Percentiles rank a stretch among this genome's conserved stretches.
Conservation (phyloP, 495 filamentous ascomycete species). For the Darksidea phi region DNA sequence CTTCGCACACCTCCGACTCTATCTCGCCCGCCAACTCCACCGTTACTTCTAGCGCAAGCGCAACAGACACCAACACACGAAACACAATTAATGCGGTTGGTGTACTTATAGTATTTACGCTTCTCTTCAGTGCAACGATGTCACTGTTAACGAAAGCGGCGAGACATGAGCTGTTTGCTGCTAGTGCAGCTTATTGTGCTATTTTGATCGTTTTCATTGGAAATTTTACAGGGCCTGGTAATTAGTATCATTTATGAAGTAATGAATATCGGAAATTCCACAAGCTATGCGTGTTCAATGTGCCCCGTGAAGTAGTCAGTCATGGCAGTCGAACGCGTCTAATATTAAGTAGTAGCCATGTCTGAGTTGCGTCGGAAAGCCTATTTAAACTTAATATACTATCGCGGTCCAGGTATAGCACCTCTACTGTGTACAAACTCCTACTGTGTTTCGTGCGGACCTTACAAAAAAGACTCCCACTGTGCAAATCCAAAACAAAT, state of each 20-base stretch:
- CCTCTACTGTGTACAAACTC: too few species aligned
- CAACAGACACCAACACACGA: slow-evolving; percentile 9
- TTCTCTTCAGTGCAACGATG: slow-evolving; percentile 43
- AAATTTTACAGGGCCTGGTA: slow-evolving; percentile 35
- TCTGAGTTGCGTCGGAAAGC: too few species aligned
- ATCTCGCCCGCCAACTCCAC: background rate
- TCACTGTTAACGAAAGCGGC: slow-evolving; percentile 44
- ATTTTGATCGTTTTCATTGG: slow-evolving; percentile 40
- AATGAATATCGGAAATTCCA: background rate
- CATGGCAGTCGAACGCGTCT: too few species aligned
- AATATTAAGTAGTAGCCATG: too few species aligned
- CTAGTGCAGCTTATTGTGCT: slow-evolving; percentile 45
- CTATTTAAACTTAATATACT: too few species aligned
- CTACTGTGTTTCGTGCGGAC: too few species aligned
- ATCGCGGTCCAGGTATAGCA: too few species aligned
- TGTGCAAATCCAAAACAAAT: too few species aligned
- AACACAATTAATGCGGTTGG: slow-evolving; percentile 30
- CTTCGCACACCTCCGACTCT: background rate
- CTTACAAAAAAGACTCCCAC: too few species aligned
- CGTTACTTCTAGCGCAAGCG: background rate
- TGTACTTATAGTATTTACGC: slow-evolving; percentile 33
- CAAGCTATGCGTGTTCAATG: too few species aligned
- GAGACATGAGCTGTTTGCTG: slow-evolving; percentile 49
- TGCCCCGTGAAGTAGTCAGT: too few species aligned
- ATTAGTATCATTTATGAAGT: slow-evolving; percentile 12